These are phyloP conservation scores for Stemphylium beticola DNA, from an alignment of 2,329 filamentous ascomycete genomes.

Conservation along the genomic window DNA sequence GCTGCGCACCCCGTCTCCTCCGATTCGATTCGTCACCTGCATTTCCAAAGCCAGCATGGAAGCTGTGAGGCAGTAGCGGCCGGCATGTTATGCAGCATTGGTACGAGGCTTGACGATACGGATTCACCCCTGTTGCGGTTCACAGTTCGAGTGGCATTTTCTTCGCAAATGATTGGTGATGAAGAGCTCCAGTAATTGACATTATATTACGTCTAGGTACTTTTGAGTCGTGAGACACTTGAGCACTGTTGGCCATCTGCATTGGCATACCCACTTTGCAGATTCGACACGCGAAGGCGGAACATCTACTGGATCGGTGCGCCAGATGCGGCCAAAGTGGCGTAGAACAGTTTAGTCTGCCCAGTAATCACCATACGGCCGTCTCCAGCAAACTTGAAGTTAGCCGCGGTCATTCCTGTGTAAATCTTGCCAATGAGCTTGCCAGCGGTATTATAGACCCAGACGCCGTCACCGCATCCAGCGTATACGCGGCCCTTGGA, in stretches of 20 bases:
- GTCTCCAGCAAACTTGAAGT: constrained; percentile 33
- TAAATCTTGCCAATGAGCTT: constrained; percentile 51
- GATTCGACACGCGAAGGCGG: neutral
- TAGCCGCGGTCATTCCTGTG: constrained; percentile 27
- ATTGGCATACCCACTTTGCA: neutral
- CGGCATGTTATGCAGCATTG: neutral
- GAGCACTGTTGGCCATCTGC: neutral
- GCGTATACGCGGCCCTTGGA: constrained; percentile 61
- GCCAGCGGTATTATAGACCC: constrained; percentile 56
- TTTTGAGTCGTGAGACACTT: neutral
- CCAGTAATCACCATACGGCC: constrained; percentile 34
- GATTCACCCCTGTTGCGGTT: neutral
- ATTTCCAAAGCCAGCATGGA: neutral
- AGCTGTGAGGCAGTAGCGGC: neutral
- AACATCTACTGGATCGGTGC: constrained; percentile 3
- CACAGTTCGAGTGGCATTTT: neutral
- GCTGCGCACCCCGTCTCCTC: neutral
- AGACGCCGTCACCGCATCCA: constrained; percentile 58
- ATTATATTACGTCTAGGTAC: neutral
- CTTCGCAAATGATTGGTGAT: neutral
- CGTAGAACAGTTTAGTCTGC: constrained; percentile 34
- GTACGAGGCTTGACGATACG: neutral
- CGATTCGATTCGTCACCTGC: neutral
- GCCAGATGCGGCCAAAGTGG: constrained; percentile 27
- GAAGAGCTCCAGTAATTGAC: neutral